These are phyloP conservation scores for Malassezia vespertilionis DNA, from an alignment of 1,284 basidiomycete genomes.

Conservation along the genomic window DNA sequence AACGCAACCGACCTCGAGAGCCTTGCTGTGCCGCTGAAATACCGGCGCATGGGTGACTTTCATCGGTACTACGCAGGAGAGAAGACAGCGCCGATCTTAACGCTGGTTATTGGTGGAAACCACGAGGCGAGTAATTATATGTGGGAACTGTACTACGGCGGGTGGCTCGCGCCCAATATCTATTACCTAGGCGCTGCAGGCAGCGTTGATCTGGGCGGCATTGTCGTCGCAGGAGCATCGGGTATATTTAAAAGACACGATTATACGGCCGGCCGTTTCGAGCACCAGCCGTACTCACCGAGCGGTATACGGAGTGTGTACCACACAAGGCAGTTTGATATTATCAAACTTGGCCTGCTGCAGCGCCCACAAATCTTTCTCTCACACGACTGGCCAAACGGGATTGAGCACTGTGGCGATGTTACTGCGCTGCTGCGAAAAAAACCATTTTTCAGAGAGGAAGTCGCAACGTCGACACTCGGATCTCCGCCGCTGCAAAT, in stretches of 20 bases:
- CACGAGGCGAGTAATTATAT: slow-evolving; percentile 96
- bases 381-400: slow-evolving; percentile 91
- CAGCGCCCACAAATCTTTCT: slow-evolving; percentile 61
- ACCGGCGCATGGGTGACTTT: slow-evolving; percentile 62
- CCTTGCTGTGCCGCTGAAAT: slow-evolving; percentile 84
- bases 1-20: slow-evolving; percentile 75
- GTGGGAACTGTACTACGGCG: slow-evolving; percentile 68
- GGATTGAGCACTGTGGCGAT: slow-evolving; percentile 73
- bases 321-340: slow-evolving; percentile 76
- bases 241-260: slow-evolving; percentile 82
- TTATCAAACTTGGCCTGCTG: slow-evolving; percentile 68
- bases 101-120: slow-evolving; percentile 91
- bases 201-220: slow-evolving; percentile 65
- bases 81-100: slow-evolving; percentile 70
- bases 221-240: slow-evolving; percentile 76
- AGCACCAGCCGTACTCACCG: slow-evolving; percentile 60
- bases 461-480: slow-evolving; percentile 59
- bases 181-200: slow-evolving; percentile 92
- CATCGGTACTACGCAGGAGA: slow-evolving; percentile 74
- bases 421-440: slow-evolving; percentile 57
- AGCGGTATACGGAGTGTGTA: slow-evolving; percentile 71
- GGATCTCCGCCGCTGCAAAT: slow-evolving; percentile 81
- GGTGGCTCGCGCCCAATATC: slow-evolving; percentile 79
- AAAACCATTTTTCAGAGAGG: slow-evolving; percentile 71
- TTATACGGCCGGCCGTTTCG: slow-evolving; percentile 53